These are phyloP conservation scores for Dendrothele bispora DNA, from an alignment of 768 basidiomycete genomes.

Conservation along the genomic window DNA sequence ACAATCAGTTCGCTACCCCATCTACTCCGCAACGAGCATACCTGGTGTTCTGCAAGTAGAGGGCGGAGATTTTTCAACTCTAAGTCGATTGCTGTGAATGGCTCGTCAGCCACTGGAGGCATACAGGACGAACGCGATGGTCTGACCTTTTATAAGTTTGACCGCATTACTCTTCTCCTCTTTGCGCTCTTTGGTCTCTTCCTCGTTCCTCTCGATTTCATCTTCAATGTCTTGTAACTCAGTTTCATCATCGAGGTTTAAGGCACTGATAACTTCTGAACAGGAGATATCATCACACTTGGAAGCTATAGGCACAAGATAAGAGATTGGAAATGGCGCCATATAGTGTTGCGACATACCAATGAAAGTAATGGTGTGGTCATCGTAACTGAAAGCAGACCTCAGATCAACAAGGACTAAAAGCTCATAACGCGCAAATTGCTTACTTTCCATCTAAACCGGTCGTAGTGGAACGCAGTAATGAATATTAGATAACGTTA, in stretches of 20 bases:
- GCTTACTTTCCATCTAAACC: slow-evolving; percentile 57
- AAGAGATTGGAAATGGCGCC: background rate
- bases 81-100: slow-evolving; percentile 35
- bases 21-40: no score
- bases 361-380: slow-evolving; percentile 60
- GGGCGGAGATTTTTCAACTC: slow-evolving; percentile 40
- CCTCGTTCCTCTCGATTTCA: slow-evolving; percentile 34
- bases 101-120: slow-evolving; percentile 1
- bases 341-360: slow-evolving; percentile 30
- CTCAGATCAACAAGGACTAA: background rate
- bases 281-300: slow-evolving; percentile 68
- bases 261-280: slow-evolving; percentile 51
- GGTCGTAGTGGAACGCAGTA: background rate
- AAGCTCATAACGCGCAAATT: background rate
- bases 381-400: slow-evolving; percentile 46
- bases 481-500: background rate
- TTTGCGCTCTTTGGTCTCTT: slow-evolving; percentile 39
- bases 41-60: slow-evolving; percentile 37
- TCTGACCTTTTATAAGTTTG: slow-evolving; percentile 43
- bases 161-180: slow-evolving; percentile 40
- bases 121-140: slow-evolving; percentile 2
- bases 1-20: no score
- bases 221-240: slow-evolving; percentile 51
- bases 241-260: slow-evolving; percentile 52
- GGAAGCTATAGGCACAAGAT: slow-evolving; percentile 36